These are phyloP conservation scores for Fragaria vesca DNA, from an alignment of 306 rosid species.

Conservation along the genomic window DNA sequence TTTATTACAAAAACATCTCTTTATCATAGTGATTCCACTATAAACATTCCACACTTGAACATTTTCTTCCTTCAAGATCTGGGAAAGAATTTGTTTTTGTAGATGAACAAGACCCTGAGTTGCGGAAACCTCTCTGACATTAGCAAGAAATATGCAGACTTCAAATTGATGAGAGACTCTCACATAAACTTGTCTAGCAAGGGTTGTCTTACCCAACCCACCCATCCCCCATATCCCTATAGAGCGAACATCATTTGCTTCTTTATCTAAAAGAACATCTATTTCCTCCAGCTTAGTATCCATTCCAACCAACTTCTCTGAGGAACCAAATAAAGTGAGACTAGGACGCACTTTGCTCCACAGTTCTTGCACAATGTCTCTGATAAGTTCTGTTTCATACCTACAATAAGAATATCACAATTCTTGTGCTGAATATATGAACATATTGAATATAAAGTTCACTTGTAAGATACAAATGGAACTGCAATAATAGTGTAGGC, in stretches of 20 bases:
- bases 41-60: not conserved
- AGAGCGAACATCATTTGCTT: constrained; percentile 3
- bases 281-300: not conserved
- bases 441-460: not conserved
- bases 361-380: not conserved
- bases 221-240: constrained; percentile 13
- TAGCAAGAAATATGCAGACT: not conserved
- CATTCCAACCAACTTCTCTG: not conserved
- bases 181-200: not conserved
- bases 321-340: not conserved
- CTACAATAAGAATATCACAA: not conserved
- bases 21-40: not conserved
- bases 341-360: not conserved
- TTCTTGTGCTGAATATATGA: not conserved
- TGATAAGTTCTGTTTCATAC: not conserved
- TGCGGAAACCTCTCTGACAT: not conserved
- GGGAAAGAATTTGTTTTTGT: not conserved
- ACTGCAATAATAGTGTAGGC: not conserved
- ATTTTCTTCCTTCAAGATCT: not conserved
- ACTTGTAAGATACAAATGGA: too few species aligned
- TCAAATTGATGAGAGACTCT: not conserved
- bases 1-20: too few species aligned
- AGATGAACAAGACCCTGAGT: not conserved
- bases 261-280: not conserved
- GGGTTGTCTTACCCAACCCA: not conserved